phyloP scores from a whole-genome alignment of 352 stramenopile genomes.

The Phytophthora idaei region DNA sequence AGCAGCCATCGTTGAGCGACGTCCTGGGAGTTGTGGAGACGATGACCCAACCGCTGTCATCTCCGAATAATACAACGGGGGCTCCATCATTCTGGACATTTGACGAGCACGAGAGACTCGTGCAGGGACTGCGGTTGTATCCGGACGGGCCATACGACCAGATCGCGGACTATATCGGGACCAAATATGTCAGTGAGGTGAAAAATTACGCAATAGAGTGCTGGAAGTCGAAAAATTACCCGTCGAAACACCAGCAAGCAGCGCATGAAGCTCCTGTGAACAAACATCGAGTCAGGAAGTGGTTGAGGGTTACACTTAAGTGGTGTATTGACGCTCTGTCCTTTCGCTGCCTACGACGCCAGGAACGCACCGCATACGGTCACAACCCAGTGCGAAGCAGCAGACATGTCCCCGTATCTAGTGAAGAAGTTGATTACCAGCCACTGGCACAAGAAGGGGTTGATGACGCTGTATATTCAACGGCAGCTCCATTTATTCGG shows the following conservation, averaged over 20 bases:
- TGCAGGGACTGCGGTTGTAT: background rate
- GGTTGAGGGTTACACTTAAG: background rate
- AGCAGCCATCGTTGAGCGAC: conserved; percentile 7
- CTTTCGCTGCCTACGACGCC: conserved; percentile 3
- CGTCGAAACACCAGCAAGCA: background rate
- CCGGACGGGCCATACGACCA: background rate
- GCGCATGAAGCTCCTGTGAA: background rate
- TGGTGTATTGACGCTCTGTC: conserved; percentile 7
- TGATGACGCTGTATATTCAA: no score
- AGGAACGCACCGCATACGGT: background rate
- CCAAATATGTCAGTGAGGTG: background rate
- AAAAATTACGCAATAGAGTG: background rate
- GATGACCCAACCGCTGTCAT: background rate
- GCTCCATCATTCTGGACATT: background rate
- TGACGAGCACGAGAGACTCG: background rate
- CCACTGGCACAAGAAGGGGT: no score
- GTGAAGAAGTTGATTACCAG: background rate
- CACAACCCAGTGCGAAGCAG: background rate
- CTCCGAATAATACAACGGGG: background rate
- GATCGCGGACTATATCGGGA: background rate
- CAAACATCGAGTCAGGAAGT: conserved; percentile 5
- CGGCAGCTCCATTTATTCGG: no score
- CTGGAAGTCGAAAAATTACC: no score
- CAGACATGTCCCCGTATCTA: background rate
- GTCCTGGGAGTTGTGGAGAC: conserved; percentile 6